Evolutionary conservation across 495 filamentous ascomycete genomes (phyloP).

Genomic region (Recurvomyces mirabilis): DNA sequence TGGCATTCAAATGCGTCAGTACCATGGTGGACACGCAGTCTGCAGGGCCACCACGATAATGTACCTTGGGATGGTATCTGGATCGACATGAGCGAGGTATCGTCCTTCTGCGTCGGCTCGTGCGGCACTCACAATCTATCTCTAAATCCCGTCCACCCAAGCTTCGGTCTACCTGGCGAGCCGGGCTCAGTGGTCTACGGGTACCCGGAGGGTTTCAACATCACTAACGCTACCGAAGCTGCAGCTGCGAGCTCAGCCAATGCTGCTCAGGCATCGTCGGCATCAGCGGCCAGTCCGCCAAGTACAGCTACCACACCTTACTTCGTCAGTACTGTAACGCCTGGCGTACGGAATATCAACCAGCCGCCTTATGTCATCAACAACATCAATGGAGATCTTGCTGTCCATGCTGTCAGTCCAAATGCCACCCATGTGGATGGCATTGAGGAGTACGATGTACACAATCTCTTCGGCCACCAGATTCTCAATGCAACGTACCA

Average conservation of each 20-base stretch:
- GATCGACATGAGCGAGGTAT: slow-evolving; percentile 51
- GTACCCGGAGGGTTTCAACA: slow-evolving; percentile 58
- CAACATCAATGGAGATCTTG: slow-evolving; percentile 64
- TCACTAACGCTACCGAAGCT: slow-evolving; percentile 60
- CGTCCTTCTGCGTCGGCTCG: slow-evolving; percentile 72
- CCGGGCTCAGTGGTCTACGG: slow-evolving; percentile 39
- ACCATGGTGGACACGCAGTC: slow-evolving; percentile 63
- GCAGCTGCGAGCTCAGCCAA: slow-evolving; percentile 45
- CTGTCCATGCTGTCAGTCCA: slow-evolving; percentile 59
- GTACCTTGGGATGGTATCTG: slow-evolving; percentile 49
- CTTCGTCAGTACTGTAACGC: slow-evolving; percentile 53
- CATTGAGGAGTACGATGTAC: slow-evolving; percentile 62
- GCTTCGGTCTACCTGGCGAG: slow-evolving; percentile 53
- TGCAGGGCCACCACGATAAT: slow-evolving; percentile 45
- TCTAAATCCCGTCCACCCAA: slow-evolving; percentile 58
- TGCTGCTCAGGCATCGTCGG: slow-evolving; percentile 39
- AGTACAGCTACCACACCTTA: slow-evolving; percentile 38
- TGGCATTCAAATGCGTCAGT: slow-evolving; percentile 43
- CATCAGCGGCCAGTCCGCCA: slow-evolving; percentile 29
- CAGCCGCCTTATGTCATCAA: slow-evolving; percentile 76
- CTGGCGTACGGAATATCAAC: slow-evolving; percentile 62
- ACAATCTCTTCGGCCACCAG: slow-evolving; percentile 45
- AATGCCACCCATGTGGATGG: slow-evolving; percentile 71
- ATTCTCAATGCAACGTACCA: slow-evolving; percentile 73
- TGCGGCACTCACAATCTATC: slow-evolving; percentile 60